Base-by-base conservation (phyloP, 2,329 filamentous ascomycete species). In the Sordariomycetes sp. region DNA sequence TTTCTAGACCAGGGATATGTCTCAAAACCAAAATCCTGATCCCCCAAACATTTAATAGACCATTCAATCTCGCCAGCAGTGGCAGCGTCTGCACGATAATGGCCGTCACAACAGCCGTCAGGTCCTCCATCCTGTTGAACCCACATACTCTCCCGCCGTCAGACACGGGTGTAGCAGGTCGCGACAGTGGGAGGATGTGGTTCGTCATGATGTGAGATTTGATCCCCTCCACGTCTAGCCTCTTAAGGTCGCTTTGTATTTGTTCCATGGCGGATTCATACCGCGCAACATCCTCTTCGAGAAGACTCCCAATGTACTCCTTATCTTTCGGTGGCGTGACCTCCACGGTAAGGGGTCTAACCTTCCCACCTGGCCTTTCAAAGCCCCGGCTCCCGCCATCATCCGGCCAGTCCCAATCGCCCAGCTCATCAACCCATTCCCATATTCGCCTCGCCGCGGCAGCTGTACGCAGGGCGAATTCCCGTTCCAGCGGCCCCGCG, bases 1-100 rank as follows among this genome's bases (percentile, higher is more conserved):
- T 53, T 7, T 94, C 55, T 38, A 90, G 75, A 3, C 65, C 59
- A 1, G 90, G 84, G 0, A 90, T 73, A 45, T 80, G 79, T 33
- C 76, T 75, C 25, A 95, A 63, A 5, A 95, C 79, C 2, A 73
- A 61, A 11, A 96, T 61, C 15, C 92, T 80, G 26, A 83, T 69
- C 18, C 71, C 78, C 92, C 92, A 98, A 3, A 71, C 70, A 36
- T 78, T 74, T 32, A 96, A 64, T n/a, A 93, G 59, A 8, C 72
- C 70, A 35, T 76, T 78, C 16, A 98, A 59, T 35, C 72, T 79
- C 8, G 86, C 82, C 27, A 95, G 62, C 39, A 83, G 80, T 2
- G 92, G 92, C 15, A 98, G 68, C 4, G 86, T 78, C 50, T 92
- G 85, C n/a, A 98, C 62, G 14, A 94, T 83, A 21, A 90, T 94